These are phyloP conservation scores for Epichloe festucae DNA, from an alignment of 2,329 filamentous ascomycete species.

Conservation along the genomic window DNA sequence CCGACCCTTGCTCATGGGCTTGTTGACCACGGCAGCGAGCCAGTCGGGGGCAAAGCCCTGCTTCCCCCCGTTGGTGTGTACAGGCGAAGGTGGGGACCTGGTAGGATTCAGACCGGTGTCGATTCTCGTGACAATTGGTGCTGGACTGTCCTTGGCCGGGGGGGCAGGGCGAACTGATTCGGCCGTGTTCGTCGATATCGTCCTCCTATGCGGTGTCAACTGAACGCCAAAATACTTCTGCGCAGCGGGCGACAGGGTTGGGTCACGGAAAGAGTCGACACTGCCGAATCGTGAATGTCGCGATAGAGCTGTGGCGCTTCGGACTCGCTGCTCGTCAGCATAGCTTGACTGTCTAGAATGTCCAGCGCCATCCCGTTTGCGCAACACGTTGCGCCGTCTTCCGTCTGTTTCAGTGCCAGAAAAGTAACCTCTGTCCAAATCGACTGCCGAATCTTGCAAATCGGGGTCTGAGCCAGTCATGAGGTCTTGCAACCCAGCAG, in stretches of 20 bases:
- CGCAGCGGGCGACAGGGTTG: conserved; percentile 44
- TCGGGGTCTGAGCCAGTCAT: conserved; percentile 23
- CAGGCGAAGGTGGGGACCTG: conserved; percentile 28
- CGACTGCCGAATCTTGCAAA: conserved; percentile 36
- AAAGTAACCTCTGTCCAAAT: conserved; percentile 83
- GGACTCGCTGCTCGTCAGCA: conserved; percentile 57
- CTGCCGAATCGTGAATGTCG: conserved; percentile 71
- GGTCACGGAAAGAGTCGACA: conserved; percentile 58
- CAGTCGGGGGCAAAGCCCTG: conserved; percentile 39
- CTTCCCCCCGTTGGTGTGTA: conserved; percentile 18
- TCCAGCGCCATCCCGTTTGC: conserved; percentile 55
- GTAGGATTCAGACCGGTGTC: conserved; percentile 30
- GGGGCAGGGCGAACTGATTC: conserved; percentile 40
- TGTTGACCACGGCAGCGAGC: conserved; percentile 38
- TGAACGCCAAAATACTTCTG: conserved; percentile 57
- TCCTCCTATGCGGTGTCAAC: conserved; percentile 39
- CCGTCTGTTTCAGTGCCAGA: conserved; percentile 76
- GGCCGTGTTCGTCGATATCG: conserved; percentile 46
- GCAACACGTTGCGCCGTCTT: conserved; percentile 63
- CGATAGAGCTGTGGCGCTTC: conserved; percentile 51
- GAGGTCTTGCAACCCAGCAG: conserved; percentile 35
- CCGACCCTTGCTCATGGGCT: conserved; percentile 35
- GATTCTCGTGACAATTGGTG: conserved; percentile 48
- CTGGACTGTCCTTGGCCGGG: conserved; percentile 36
- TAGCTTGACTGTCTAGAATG: conserved; percentile 66